Conservation (phyloP, 2,329 filamentous ascomycete genomes). For the Diaporthe eres region DNA sequence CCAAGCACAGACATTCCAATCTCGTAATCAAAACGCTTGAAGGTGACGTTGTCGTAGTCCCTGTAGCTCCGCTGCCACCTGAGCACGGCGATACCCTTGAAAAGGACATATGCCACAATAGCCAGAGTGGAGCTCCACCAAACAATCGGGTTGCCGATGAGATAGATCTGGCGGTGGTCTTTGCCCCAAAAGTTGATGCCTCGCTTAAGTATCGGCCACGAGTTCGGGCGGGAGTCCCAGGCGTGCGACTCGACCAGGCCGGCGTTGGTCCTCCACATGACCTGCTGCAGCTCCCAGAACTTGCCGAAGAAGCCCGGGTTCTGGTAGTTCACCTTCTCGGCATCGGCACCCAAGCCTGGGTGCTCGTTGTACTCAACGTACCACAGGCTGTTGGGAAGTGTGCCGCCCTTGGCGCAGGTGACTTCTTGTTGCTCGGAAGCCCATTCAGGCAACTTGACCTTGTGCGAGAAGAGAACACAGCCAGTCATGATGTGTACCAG, state of each 20-base stretch:
- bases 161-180: slow-evolving; percentile 93
- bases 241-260: slow-evolving; percentile 96
- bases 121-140: slow-evolving; percentile 92
- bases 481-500: slow-evolving; percentile 97
- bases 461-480: slow-evolving; percentile 96
- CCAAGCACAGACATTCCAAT: slow-evolving; percentile 90
- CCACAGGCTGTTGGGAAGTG: slow-evolving; percentile 96
- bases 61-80: slow-evolving; percentile 94
- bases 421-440: slow-evolving; percentile 98
- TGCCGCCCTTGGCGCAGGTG: slow-evolving; percentile 93
- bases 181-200: slow-evolving; percentile 99
- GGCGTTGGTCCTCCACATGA: slow-evolving; percentile 99
- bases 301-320: slow-evolving; percentile 97
- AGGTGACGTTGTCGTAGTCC: slow-evolving; percentile 85
- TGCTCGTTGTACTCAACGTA: slow-evolving; percentile 95
- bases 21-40: slow-evolving; percentile 99
- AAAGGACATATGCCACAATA: slow-evolving; percentile 80
- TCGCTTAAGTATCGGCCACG: slow-evolving; percentile 91
- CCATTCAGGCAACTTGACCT: slow-evolving; percentile 98
- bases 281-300: slow-evolving; percentile 96
- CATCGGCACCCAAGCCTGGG: slow-evolving; percentile 78
- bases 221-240: slow-evolving; percentile 95
- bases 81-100: slow-evolving; percentile 90
- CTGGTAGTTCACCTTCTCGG: slow-evolving; percentile 96
- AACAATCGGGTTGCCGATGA: slow-evolving; percentile 93